phyloP scores from a whole-genome alignment of 1,284 basidiomycete species.

The Prillingera fragicola region DNA sequence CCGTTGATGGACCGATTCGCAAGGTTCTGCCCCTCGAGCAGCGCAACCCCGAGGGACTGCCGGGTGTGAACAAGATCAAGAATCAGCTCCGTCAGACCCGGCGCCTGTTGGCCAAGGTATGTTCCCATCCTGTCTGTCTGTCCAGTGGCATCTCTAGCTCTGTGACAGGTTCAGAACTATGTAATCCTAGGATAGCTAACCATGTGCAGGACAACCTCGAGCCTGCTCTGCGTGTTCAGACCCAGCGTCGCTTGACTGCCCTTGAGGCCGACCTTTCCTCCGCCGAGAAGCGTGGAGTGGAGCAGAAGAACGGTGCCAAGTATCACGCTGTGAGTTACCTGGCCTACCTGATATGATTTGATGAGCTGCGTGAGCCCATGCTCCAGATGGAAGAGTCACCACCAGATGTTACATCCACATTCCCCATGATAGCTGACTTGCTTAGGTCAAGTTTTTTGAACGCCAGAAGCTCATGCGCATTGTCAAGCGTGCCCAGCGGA shows the following conservation, averaged over 20 bases:
- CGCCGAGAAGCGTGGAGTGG: slow-evolving; percentile 59
- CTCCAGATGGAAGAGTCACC: not conserved
- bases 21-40: slow-evolving; percentile 26
- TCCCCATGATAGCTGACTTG: no score
- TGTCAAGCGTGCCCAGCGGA: slow-evolving; percentile 60
- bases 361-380: not conserved
- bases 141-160: not conserved
- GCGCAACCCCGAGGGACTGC: slow-evolving; percentile 29
- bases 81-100: slow-evolving; percentile 69
- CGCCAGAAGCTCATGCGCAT: slow-evolving; percentile 72
- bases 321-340: slow-evolving; percentile 61
- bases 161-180: no score
- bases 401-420: not conserved
- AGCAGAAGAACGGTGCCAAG: slow-evolving; percentile 62
- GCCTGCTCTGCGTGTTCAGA: slow-evolving; percentile 67
- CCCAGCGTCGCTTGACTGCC: slow-evolving; percentile 66
- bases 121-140: slow-evolving; percentile 10
- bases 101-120: slow-evolving; percentile 68
- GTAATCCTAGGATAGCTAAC: no score
- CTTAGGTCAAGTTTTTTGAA: slow-evolving; percentile 83
- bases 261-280: slow-evolving; percentile 68
- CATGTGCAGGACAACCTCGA: slow-evolving; percentile 65
- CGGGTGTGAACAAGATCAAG: slow-evolving; percentile 61
- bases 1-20: not conserved
- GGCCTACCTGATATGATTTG: not conserved